Conservation (phyloP, 208 protist genomes). For the Strigomonas oncopelti region DNA sequence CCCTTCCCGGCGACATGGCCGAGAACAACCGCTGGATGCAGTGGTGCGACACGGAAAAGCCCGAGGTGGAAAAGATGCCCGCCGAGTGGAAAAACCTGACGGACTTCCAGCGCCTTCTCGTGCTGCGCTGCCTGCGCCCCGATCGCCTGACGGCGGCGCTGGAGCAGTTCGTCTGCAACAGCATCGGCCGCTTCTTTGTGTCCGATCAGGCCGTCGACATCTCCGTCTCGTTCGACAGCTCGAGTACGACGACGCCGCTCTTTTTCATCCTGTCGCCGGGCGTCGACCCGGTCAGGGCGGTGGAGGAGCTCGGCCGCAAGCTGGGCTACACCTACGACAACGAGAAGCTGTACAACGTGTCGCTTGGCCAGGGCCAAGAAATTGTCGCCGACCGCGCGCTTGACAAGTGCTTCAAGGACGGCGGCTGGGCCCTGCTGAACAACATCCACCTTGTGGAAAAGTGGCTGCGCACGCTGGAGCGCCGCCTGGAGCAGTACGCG, state of each 20-base stretch:
- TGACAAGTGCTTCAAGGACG: slow-evolving; percentile 88
- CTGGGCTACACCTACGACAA: slow-evolving; percentile 94
- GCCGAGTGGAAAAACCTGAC: slow-evolving; percentile 94
- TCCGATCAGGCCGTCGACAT: slow-evolving; percentile 94
- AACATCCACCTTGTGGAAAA: slow-evolving; percentile 98
- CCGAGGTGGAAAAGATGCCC: slow-evolving; percentile 89
- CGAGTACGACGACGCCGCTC: slow-evolving; percentile 91
- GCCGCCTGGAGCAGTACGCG: slow-evolving; percentile 92
- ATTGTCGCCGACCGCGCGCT: slow-evolving; percentile 94
- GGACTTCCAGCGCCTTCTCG: slow-evolving; percentile 94
- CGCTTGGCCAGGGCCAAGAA: slow-evolving; percentile 98
- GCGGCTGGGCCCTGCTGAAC: slow-evolving; percentile 97
- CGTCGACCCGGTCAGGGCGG: slow-evolving; percentile 95
- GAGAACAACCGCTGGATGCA: slow-evolving; percentile 91
- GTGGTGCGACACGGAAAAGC: slow-evolving; percentile 90
- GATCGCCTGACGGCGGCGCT: slow-evolving; percentile 96
- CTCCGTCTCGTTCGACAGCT: slow-evolving; percentile 92
- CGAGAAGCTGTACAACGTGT: slow-evolving; percentile 94
- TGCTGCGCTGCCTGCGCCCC: slow-evolving; percentile 95
- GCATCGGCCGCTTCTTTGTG: slow-evolving; percentile 94
- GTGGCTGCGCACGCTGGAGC: slow-evolving; percentile 96
- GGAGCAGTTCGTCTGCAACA: slow-evolving; percentile 89
- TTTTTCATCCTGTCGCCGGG: slow-evolving; percentile 99
- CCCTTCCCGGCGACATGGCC: slow-evolving; percentile 84
- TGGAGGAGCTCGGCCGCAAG: slow-evolving; percentile 93